Percentiles rank a stretch among this genome's conserved stretches.
Conservation (phyloP, 345 rosid genomes). For the Eucalyptus dawsonii region DNA sequence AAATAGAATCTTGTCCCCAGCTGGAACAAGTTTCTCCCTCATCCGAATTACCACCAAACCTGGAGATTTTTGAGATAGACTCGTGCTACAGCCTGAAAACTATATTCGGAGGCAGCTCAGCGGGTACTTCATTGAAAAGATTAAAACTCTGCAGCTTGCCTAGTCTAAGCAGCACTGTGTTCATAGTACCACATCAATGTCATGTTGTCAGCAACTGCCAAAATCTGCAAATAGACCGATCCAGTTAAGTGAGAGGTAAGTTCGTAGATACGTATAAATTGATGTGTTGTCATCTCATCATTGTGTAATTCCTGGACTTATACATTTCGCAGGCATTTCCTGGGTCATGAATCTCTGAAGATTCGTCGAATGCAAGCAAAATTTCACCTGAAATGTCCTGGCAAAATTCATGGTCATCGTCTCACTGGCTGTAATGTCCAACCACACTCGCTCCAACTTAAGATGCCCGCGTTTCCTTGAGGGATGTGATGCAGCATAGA, state of each 20-base stretch:
- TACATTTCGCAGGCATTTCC: background rate
- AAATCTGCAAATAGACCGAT: background rate
- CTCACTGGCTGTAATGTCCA: background rate
- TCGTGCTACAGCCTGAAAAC: background rate
- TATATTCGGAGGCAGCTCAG: background rate
- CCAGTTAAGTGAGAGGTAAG: background rate
- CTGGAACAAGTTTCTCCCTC: background rate
- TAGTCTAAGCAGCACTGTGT: background rate
- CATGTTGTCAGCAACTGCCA: background rate
- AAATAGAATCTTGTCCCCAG: background rate
- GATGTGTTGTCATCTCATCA: background rate
- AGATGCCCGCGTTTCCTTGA: background rate
- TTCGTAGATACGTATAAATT: too few species aligned
- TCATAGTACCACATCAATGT: background rate
- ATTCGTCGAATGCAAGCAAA: background rate
- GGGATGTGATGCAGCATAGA: background rate
- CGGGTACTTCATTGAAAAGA: background rate
- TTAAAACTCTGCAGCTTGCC: background rate
- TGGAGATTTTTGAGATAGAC: background rate
- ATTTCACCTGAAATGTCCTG: background rate
- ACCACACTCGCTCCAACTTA: background rate
- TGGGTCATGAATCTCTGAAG: background rate
- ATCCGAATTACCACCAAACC: background rate
- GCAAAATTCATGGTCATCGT: background rate
- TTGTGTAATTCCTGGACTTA: background rate